These are phyloP conservation scores for Flaveria robusta DNA, from an alignment of 129 eudicot species.

Conservation along the genomic window DNA sequence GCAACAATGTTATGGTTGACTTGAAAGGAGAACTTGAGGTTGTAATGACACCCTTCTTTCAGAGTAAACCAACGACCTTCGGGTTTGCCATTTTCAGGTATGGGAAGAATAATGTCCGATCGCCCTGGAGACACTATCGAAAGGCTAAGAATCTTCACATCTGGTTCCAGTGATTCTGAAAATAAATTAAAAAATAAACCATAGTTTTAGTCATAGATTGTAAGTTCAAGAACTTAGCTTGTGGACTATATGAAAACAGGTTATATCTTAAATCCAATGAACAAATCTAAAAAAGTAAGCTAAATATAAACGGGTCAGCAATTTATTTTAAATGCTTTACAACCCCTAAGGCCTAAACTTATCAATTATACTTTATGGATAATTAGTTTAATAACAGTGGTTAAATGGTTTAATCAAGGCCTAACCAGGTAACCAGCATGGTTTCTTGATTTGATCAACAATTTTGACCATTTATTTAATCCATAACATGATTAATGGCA, in stretches of 20 bases:
- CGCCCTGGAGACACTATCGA: conserved; percentile 59
- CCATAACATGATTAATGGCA: background rate
- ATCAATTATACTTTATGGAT: background rate
- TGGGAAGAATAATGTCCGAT: conserved; percentile 57
- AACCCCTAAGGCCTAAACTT: background rate
- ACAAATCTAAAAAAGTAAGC: background rate
- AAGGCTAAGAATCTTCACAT: conserved; percentile 71
- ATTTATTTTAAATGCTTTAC: background rate
- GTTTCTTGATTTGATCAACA: background rate
- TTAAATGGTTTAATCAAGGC: background rate
- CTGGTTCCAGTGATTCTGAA: conserved; percentile 65
- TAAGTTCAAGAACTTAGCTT: background rate
- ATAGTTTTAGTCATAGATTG: conserved; percentile 11
- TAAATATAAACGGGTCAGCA: background rate
- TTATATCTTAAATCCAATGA: background rate
- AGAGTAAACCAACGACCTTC: conserved; percentile 73
- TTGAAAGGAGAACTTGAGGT: conserved; percentile 60
- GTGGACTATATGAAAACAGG: background rate
- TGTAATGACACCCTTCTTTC: conserved; percentile 67
- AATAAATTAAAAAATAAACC: conserved; percentile 11
- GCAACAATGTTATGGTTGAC: conserved; percentile 71
- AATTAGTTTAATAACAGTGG: background rate
- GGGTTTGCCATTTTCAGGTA: conserved; percentile 58
- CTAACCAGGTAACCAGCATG: background rate
- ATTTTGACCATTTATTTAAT: background rate